Evolutionary conservation across 345 rosid species (phyloP), one percentile per base, ranked within the genome.

Genomic region (Mallotus nudiflorus): DNA sequence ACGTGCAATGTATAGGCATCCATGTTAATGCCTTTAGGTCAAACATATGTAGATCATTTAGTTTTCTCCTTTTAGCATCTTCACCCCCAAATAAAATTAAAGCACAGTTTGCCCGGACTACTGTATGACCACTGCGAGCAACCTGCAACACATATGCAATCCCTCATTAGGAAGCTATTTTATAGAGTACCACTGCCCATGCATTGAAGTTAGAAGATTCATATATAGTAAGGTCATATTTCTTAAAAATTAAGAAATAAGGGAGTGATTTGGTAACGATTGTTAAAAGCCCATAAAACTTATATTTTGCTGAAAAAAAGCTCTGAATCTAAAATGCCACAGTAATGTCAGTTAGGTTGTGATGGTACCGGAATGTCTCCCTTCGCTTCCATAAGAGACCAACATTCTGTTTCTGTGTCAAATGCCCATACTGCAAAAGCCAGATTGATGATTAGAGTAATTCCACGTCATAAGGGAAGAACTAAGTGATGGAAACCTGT

Each of bases 1-100:
- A 92, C 99, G 90, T 95, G 99, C 96, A 95, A 75, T 92, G 90
- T 66, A 95, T 87, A 72, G 98, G 96, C 61, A 92, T 97, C 99
- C 99, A 95, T 69, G 91, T 95, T 65, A 83, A 82, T 53, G 99
- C 85, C 84, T 95, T 95, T 51, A 95, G 86, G 80, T 95, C 99
- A 76, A 95, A 90, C 97, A 95, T 92, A 75, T 95, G 88, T 14
- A 95, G 86, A 80, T 95, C 99, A 63, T 95, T 92, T 65, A 95
- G 80, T 80, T 92, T 95, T 85, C 86, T 90, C 86, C 82, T 92
- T 80, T 85, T 95, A 65, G 87, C 80, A 81, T 92, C 97, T 84
- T 95, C 98, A 39, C 99, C 98, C 2, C 98, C 99, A 57, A 90
- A 95, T 50, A 95, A 85, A 62, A 95, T 88, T 72, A 95, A 81